phyloP scores from a whole-genome alignment of 2,329 filamentous ascomycete species.

The Colletotrichum sojae region DNA sequence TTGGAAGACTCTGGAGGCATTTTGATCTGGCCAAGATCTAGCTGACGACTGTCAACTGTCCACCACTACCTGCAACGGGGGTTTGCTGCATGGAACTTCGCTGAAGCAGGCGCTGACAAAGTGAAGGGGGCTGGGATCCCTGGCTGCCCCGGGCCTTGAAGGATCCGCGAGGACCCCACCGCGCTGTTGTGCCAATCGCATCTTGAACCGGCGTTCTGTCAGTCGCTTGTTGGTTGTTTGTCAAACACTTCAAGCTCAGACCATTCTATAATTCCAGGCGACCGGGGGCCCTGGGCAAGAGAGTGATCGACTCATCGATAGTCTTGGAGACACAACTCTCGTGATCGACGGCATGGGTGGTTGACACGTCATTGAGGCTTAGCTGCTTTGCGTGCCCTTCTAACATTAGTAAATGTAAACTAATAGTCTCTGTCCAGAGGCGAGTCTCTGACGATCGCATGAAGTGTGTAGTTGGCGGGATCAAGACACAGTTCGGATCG shows the following conservation, averaged over 20 bases:
- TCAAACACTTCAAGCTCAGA: conserved; percentile 1
- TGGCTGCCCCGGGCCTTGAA: neutral
- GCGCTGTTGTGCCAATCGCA: conserved; percentile 31
- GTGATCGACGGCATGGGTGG: neutral
- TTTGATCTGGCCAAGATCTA: neutral
- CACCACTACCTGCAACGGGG: neutral
- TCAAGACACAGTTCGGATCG: too few relatives aligned
- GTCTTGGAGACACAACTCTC: neutral
- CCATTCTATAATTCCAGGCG: neutral
- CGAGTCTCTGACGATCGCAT: too few relatives aligned
- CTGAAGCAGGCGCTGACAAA: conserved; percentile 16
- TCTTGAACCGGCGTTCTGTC: conserved; percentile 14
- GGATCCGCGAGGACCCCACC: neutral
- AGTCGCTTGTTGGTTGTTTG: neutral
- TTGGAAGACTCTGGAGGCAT: neutral
- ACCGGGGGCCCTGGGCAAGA: neutral
- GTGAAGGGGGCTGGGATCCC: neutral
- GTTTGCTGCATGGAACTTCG: neutral
- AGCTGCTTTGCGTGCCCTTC: neutral
- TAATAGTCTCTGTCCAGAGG: too few relatives aligned
- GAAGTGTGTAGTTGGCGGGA: too few relatives aligned
- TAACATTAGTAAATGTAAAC: neutral
- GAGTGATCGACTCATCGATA: neutral
- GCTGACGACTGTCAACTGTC: neutral
- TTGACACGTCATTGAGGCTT: neutral